Base-by-base conservation (phyloP, 805 yeast genomes). In the Suhomyces faveliae region DNA sequence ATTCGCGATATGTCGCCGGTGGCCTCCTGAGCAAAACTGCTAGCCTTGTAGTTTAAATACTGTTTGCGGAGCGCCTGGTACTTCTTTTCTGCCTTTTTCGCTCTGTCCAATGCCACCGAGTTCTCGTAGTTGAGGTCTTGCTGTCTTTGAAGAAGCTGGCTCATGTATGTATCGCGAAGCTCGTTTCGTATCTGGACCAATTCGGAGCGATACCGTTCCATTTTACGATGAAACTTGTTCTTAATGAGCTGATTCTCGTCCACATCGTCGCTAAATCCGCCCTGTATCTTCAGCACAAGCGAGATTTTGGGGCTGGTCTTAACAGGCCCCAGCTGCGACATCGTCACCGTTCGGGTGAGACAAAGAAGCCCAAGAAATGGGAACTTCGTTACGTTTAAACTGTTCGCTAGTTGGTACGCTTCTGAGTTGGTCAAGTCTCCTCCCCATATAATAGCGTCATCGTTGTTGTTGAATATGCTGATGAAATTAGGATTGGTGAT, bases 291-390 rank as follows among this genome's bases (percentile, higher is more conserved):
- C 46, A 78, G 73, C 19, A 88, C 77, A 42, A 85, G 67, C 4
- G 87, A 78, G 60, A 87, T 71, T 10, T 80, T 77, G 1, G 89
- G 83, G 1, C 76, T 52, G 0, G 83, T 68, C 22, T 76, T 73
- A 11, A 72, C 70, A 0, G 81, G 75, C 0, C 87, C 87, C 17
- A 75, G 73, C 0, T 83, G 80, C 0, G 87, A 76, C 68, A 83
- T 58, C 48, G 72, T 54, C 60, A 73, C 75, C 12, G 73, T 71
- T 43, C 83, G 77, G 13, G 89, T 86, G 46, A 89, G 72, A 42
- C 89, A 84, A 9, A 94, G 63, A 10, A 91, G 68, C 0, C 92
- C 96, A 27, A 88, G 63, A 60, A 87, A 86, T n/a, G 99, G 99
- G 58, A 84, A 83, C 53, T 80, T 78, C 17, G 89, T 77, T 35